Evolutionary conservation across 73 alveolate genomes (phyloP).

Genomic region (Tetrahymena elliotti): DNA sequence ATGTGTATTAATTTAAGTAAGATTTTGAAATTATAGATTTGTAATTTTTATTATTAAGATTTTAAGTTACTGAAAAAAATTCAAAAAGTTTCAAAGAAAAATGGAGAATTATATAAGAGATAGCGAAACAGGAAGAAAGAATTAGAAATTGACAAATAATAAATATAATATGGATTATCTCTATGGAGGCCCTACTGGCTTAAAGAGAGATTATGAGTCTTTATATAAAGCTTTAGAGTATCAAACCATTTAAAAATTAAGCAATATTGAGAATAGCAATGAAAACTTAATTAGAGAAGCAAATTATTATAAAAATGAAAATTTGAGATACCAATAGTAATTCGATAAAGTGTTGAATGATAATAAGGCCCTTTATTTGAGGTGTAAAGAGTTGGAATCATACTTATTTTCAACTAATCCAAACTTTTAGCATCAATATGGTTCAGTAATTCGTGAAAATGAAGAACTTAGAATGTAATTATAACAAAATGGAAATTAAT

Average conservation of each 20-base stretch:
- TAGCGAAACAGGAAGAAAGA: background rate
- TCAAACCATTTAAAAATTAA: background rate
- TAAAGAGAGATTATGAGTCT: background rate
- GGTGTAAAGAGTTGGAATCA: background rate
- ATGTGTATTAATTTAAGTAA: background rate
- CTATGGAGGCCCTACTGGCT: background rate
- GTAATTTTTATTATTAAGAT: background rate
- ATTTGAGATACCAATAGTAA: background rate
- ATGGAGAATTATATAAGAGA: background rate
- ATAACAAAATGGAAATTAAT: background rate
- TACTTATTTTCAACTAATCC: background rate
- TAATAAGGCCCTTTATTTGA: background rate
- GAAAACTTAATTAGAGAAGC: background rate
- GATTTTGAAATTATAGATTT: background rate
- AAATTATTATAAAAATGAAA: background rate
- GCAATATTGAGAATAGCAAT: background rate
- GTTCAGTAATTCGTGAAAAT: background rate
- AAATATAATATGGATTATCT: background rate
- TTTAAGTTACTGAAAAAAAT: background rate
- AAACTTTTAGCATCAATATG: background rate
- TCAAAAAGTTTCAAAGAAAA: background rate
- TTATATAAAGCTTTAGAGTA: background rate
- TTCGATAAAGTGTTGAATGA: background rate
- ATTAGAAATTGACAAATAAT: background rate
- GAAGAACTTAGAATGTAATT: background rate